Evolutionary conservation across 768 basidiomycete genomes (phyloP).

Genomic region (Fibroporia radiculosa): DNA sequence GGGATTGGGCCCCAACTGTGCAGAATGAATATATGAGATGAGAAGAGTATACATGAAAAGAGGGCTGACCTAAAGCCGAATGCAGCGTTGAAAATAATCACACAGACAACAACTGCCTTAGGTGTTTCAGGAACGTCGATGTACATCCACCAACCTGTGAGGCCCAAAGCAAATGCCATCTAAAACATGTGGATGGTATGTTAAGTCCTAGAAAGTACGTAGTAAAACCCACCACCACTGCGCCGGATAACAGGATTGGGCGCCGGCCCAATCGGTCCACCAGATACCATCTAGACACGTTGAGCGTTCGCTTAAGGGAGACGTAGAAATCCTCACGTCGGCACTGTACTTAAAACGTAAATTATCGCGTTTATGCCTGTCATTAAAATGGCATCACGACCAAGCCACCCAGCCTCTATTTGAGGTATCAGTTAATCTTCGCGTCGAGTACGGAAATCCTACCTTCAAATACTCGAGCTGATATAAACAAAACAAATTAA

Average conservation of each 20-base stretch:
- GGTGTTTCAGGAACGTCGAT: constrained; percentile 83
- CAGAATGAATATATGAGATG: constrained; percentile 3
- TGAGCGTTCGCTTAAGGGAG: neutral
- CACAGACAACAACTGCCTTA: constrained; percentile 78
- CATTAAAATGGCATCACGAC: constrained; percentile 90
- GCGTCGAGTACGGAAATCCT: neutral
- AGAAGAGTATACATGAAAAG: neutral
- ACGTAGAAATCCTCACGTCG: constrained; percentile 50
- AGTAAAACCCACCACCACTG: constrained; percentile 53
- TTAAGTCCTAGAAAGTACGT: neutral
- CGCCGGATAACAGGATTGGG: constrained; percentile 79
- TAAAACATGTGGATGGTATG: constrained; percentile 20
- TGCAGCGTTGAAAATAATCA: constrained; percentile 89
- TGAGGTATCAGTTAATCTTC: neutral
- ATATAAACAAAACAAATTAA: constrained; percentile 5
- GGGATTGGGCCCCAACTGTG: constrained; percentile 80
- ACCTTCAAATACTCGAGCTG: constrained; percentile 92
- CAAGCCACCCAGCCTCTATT: constrained; percentile 90
- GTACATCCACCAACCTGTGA: constrained; percentile 92
- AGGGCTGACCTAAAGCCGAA: constrained; percentile 72
- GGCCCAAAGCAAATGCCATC: constrained; percentile 76
- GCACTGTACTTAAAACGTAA: constrained; percentile 72
- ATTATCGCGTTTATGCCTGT: constrained; percentile 88
- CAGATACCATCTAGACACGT: constrained; percentile 70
- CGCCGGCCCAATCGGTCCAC: constrained; percentile 90